Conservation (phyloP, 2,329 filamentous ascomycete genomes). For the Furcasterigmium sp. region DNA sequence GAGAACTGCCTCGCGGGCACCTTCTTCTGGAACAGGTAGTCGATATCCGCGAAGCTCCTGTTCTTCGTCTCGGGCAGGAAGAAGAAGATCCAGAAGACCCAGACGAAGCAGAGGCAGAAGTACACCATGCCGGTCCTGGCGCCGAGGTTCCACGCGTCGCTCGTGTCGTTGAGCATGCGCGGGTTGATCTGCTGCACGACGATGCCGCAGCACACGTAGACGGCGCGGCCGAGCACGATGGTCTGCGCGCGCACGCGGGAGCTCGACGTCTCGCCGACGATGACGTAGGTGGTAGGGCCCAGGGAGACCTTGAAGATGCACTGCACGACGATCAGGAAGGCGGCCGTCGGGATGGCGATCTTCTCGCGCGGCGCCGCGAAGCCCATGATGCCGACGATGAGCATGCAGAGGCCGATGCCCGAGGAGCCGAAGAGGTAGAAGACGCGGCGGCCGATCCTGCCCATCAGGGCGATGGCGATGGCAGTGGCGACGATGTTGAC, state of each 20-base stretch:
- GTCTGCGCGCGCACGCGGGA: slow-evolving; percentile 40
- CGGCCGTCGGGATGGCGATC: slow-evolving; percentile 42
- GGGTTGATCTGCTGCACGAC: slow-evolving; percentile 39
- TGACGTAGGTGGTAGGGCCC: slow-evolving; percentile 37
- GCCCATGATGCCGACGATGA: slow-evolving; percentile 35
- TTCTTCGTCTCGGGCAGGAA: slow-evolving; percentile 50
- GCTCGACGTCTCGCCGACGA: slow-evolving; percentile 38
- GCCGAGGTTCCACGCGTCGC: slow-evolving; percentile 42
- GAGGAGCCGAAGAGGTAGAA: slow-evolving; percentile 37
- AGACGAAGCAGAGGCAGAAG: slow-evolving; percentile 35
- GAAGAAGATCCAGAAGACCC: slow-evolving; percentile 44
- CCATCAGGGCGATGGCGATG: slow-evolving; percentile 38
- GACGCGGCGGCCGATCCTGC: slow-evolving; percentile 36
- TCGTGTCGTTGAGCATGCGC: slow-evolving; percentile 39
- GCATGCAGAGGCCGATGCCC: slow-evolving; percentile 30
- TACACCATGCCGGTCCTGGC: slow-evolving; percentile 39
- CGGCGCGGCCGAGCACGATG: slow-evolving; percentile 34
- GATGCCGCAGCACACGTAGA: slow-evolving; percentile 44
- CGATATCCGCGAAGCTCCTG: slow-evolving; percentile 49
- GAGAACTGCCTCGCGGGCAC: slow-evolving; percentile 36
- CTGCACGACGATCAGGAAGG: slow-evolving; percentile 37
- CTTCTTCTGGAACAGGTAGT: slow-evolving; percentile 44
- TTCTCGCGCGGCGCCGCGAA: slow-evolving; percentile 37
- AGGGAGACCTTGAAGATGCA: slow-evolving; percentile 39
- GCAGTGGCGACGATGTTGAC: slow-evolving; percentile 40